phyloP scores from a whole-genome alignment of 257 asterid genomes.

The Gardenia jasminoides region DNA sequence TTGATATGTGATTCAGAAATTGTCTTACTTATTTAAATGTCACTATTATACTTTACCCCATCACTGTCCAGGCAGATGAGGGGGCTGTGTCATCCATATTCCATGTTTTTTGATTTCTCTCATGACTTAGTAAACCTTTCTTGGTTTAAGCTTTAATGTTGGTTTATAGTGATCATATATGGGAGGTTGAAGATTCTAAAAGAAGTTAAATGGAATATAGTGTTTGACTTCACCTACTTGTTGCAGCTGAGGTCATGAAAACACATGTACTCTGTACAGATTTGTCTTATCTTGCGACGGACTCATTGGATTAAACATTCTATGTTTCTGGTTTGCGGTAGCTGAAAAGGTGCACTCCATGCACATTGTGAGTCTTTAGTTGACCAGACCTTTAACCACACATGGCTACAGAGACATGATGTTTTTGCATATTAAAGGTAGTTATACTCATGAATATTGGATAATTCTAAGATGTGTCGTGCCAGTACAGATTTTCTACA shows the following conservation, averaged over 20 bases:
- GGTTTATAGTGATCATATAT: neutral
- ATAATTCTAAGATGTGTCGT: neutral
- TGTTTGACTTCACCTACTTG: neutral
- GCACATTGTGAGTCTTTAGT: neutral
- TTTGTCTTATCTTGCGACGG: neutral
- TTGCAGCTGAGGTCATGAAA: neutral
- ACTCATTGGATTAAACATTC: neutral
- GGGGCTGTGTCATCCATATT: neutral
- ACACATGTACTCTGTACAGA: neutral
- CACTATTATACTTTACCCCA: neutral
- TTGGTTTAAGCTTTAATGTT: neutral
- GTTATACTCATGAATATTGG: neutral
- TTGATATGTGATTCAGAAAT: neutral
- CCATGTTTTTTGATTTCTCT: neutral
- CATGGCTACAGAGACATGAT: neutral
- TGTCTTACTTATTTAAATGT: neutral
- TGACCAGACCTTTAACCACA: neutral
- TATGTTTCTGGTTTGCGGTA: neutral
- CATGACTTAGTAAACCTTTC: neutral
- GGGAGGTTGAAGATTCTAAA: neutral
- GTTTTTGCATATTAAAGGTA: neutral
- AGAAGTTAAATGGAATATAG: neutral
- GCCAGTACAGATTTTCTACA: neutral
- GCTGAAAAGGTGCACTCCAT: neutral
- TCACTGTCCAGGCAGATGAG: neutral